Evolutionary conservation across 2,329 filamentous ascomycete genomes (phyloP).

Genomic region (Paraconiothyrium sp.): DNA sequence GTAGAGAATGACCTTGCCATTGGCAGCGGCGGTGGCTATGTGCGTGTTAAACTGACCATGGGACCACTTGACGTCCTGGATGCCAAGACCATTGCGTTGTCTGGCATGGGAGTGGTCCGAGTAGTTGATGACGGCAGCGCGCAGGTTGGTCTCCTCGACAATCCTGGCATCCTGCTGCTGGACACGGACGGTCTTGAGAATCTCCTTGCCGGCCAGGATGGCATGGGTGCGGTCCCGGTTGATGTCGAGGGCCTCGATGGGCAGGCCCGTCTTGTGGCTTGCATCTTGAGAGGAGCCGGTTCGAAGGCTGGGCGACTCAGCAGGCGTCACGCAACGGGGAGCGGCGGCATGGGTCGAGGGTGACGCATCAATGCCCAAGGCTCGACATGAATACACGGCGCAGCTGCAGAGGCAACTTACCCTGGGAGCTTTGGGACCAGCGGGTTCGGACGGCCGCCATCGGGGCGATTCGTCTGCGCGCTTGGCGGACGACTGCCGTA

Average conservation of each 20-base stretch:
- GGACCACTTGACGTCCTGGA: constrained; percentile 74
- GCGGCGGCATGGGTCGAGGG: constrained; percentile 1
- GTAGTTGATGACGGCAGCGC: constrained; percentile 67
- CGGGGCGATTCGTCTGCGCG: constrained; percentile 56
- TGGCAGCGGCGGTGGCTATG: constrained; percentile 71
- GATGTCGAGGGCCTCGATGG: constrained; percentile 70
- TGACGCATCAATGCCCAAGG: constrained; percentile 16
- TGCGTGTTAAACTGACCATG: constrained; percentile 68
- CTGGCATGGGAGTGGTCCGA: constrained; percentile 60
- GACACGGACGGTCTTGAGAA: constrained; percentile 71
- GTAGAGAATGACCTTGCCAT: constrained; percentile 72
- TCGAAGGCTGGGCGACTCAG: constrained; percentile 47
- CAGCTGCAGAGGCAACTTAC: constrained; percentile 34
- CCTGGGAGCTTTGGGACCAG: constrained; percentile 48
- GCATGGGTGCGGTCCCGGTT: constrained; percentile 71
- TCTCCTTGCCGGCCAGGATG: constrained; percentile 71
- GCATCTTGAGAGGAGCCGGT: constrained; percentile 63
- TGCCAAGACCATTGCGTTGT: constrained; percentile 67
- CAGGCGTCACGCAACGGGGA: constrained; percentile 6
- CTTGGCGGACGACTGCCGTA: constrained; percentile 64
- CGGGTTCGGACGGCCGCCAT: constrained; percentile 47
- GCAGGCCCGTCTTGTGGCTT: constrained; percentile 70
- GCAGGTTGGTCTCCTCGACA: constrained; percentile 71
- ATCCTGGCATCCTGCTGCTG: constrained; percentile 60
- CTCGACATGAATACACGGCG: not conserved